Evolutionary conservation across 2,329 filamentous ascomycete species (phyloP), one percentile per base, ranked within the genome.

Genomic region (Trichoderma sp.): DNA sequence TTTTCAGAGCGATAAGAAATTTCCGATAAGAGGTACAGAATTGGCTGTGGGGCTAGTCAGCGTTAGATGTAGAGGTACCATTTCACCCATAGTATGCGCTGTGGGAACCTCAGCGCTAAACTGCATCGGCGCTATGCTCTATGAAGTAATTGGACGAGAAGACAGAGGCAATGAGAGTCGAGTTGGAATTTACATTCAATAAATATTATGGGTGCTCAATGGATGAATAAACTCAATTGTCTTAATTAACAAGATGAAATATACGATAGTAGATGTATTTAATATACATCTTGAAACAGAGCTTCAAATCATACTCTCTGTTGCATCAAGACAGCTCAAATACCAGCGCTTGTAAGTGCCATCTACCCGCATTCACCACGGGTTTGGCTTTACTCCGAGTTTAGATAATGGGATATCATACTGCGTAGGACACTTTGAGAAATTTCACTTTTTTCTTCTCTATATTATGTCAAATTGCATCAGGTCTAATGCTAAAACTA

Each of bases 1-100:
- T 68, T 68, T 68, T 68, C 55, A 47, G 65, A 34, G 23, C 12
- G 65, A 68, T 68, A 68, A 68, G 65, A 30, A 68, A 61, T 68
- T 43, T 50, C 65, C 65, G 65, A 68, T 68, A 68, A 68, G 65
- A 68, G 43, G 28, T 55, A 15, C 3, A 23, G 3, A 26, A 11
- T 15, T 68, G 15, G 13, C 26, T 65, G 62, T 15, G 47, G 63
- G 62, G 63, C 30, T 11, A 12, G 43, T n/a, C 39, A 6, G 12
- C n/a, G 43, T 50, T 50, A 50, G n/a, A 20, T 4, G 7, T 0
- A 13, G 4, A 61, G 4, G 65, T 68, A 50, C 65, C 13, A 3
- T 4, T 9, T 12, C 11, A 34, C 26, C 6, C 7, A 9, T 20
- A 0, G 1, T 50, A 1, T 23, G 17, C n/a, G 2, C 0, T 3